Base-by-base conservation (phyloP, 108 stramenopile genomes). In the Cylindrotheca closterium region DNA sequence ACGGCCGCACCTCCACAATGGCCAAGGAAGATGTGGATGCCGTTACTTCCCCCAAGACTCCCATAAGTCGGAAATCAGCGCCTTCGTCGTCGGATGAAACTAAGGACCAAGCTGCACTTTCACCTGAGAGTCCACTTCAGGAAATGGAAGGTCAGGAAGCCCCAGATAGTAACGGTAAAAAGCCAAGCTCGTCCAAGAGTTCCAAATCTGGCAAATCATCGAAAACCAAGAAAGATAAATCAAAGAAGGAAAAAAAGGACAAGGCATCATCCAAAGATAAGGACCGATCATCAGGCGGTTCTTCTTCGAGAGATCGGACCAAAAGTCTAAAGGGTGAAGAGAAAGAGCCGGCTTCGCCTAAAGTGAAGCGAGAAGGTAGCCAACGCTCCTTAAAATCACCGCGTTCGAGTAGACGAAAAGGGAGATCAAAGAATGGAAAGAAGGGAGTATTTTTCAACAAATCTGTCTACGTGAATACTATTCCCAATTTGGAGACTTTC, bases 401-500 rank as follows among this genome's bases (percentile, higher is more conserved):
- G 7, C 15, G 10, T 42, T 15, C 10, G 15, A 42, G 37, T 15
- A 42, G 15, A 42, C 37, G 37, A 10, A 42, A 15, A 42, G 37
- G 10, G 15, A 42, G 10, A 10, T 15, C 37, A 42, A 42, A 42
- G 37, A 42, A 42, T 10, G 10, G 10, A 7, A 60, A 60, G 23
- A 73, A 65, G 51, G 49, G n/a, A 19, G 32, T 74, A 5, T 42
- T 32, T 15, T 74, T 65, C 57, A 67, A 67, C 28, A 67, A 62
- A 31, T 67, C 37, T n/a, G 60, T 74, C 7, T 26, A 49, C n/a
- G 66, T 74, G 4, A 60, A 56, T 48, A 50, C 64, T 4, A 67
- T 67, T 5, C 65, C 58, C 47, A 63, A 62, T 51, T 23, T 74
- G 23, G 31, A 55, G 8, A 37, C 65, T 8, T 74, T 60, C 42